Percentiles rank a stretch among this genome's conserved stretches.
Evolutionary conservation across 2,329 filamentous ascomycete genomes (phyloP).

Genomic region (Fusarium falciforme): DNA sequence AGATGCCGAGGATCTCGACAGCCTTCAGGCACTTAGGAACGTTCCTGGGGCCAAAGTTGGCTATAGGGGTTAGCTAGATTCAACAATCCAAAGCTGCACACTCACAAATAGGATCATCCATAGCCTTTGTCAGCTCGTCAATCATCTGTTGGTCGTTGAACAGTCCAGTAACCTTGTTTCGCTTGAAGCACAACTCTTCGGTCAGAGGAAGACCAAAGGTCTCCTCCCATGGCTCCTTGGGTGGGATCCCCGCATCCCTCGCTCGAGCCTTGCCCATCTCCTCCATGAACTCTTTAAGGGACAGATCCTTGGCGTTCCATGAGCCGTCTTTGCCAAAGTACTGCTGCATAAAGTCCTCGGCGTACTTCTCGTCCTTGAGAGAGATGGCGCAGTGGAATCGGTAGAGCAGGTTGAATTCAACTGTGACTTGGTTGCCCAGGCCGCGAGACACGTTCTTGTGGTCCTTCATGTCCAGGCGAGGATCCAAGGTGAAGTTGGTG

Average conservation of each 20-base stretch:
- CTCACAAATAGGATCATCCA: constrained; percentile 60
- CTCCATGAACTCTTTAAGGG: neutral
- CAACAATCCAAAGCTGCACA: neutral
- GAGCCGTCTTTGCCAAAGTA: constrained; percentile 12
- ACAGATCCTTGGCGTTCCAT: constrained; percentile 12
- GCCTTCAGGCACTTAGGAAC: constrained; percentile 67
- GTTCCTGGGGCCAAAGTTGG: constrained; percentile 62
- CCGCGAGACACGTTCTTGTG: constrained; percentile 43
- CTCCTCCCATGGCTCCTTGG: neutral
- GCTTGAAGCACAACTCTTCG: neutral
- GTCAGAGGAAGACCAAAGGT: neutral
- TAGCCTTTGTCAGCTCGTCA: constrained; percentile 54
- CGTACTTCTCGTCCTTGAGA: constrained; percentile 47
- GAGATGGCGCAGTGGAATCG: constrained; percentile 49
- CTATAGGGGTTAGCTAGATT: neutral
- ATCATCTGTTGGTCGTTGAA: constrained; percentile 29
- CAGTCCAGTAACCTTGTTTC: constrained; percentile 17
- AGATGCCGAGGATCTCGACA: constrained; percentile 70
- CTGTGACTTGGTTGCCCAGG: constrained; percentile 49
- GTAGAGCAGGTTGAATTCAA: constrained; percentile 52
- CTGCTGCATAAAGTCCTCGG: constrained; percentile 37
- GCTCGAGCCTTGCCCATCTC: neutral
- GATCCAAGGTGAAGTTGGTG: constrained; percentile 67
- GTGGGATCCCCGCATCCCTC: neutral
- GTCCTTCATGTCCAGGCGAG: constrained; percentile 32